Percentiles rank a stretch among this genome's conserved stretches.
These are phyloP conservation scores for Allomyces macrogynus DNA, from an alignment of 192 early-diverging fungal species.

Conservation along the genomic window DNA sequence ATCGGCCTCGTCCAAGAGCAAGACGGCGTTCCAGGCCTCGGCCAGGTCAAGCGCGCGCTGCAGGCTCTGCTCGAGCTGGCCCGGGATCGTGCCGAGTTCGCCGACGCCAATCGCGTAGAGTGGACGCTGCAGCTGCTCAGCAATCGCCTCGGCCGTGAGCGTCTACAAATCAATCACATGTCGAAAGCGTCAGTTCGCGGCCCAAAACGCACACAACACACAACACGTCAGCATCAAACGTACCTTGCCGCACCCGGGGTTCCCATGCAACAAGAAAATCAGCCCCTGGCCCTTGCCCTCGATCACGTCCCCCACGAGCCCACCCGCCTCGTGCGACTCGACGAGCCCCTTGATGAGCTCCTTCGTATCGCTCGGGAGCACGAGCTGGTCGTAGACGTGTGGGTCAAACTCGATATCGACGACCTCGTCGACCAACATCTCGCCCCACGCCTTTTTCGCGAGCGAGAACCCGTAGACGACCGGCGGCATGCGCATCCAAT, in stretches of 20 bases:
- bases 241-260: slow-evolving; percentile 22
- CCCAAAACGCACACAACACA: no score
- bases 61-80: slow-evolving; percentile 24
- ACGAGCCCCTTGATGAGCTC: slow-evolving; percentile 24
- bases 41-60: slow-evolving; percentile 25
- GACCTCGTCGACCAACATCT: slow-evolving; percentile 21
- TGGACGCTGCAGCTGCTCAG: slow-evolving; percentile 27
- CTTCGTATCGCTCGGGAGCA: slow-evolving; percentile 19
- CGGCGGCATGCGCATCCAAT: slow-evolving; percentile 7
- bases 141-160: slow-evolving; percentile 37
- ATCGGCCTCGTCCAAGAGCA: slow-evolving; percentile 34
- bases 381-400: slow-evolving; percentile 27
- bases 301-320: slow-evolving; percentile 16
- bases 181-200: no score
- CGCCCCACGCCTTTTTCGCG: slow-evolving; percentile 28
- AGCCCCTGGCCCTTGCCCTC: slow-evolving; percentile 26
- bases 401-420: slow-evolving; percentile 20
- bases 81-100: slow-evolving; percentile 29
- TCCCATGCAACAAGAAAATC: slow-evolving; percentile 34
- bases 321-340: slow-evolving; percentile 13
- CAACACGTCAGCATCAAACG: no score
- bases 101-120: slow-evolving; percentile 37
- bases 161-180: slow-evolving; percentile 9
- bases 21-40: slow-evolving; percentile 26
- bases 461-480: slow-evolving; percentile 32